Evolutionary conservation across 495 filamentous ascomycete species (phyloP), one percentile per base, ranked within the genome.

Genomic region (Penicillium mononematosum): DNA sequence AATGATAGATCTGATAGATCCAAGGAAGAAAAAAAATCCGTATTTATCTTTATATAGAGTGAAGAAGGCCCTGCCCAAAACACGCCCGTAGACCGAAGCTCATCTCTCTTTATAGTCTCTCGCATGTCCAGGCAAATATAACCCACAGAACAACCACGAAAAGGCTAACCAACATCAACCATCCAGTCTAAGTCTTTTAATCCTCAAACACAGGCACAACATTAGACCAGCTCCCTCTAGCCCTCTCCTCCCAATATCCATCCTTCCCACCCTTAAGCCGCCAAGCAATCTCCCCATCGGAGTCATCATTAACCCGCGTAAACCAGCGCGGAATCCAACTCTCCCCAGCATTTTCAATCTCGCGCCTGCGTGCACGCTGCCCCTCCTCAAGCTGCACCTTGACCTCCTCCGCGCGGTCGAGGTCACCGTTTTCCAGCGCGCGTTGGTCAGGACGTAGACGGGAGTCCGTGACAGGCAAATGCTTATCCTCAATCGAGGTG

Each of bases 161-260:
- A 48, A 29, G 12, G 9, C 24, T 7, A 44, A 20, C 16, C 22
- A 38, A 17, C 34, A 6, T 25, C 17, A 42, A 42, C 32, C n/a
- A 41, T 12, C 36, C n/a, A 34, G n/a, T 16, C 43, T 51, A 49
- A 39, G 10, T 22, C 25, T 16, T 16, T 41, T 61, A 74, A 14
- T 43, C 36, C 61, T 84, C 76, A 72, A 96, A 95, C 45, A 98
- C 82, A 62, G 86, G 80, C 56, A 83, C 76, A 45, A 93, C 81
- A 17, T 84, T 85, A 10, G 72, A 73, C 91, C 91, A 98, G 22
- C 74, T 75, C 2, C 87, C 86, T 61, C 72, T 82, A 0, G 68
- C 78, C 58, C 94, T 80, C 73, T 90, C 87, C 63, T 96, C 94
- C 94, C 92, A 98, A 74, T 98, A 98, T 27, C 87, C 86, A 16